Evolutionary conservation across 2,329 filamentous ascomycete genomes (phyloP).

Genomic region (Berkeleyomyces rouxiae): DNA sequence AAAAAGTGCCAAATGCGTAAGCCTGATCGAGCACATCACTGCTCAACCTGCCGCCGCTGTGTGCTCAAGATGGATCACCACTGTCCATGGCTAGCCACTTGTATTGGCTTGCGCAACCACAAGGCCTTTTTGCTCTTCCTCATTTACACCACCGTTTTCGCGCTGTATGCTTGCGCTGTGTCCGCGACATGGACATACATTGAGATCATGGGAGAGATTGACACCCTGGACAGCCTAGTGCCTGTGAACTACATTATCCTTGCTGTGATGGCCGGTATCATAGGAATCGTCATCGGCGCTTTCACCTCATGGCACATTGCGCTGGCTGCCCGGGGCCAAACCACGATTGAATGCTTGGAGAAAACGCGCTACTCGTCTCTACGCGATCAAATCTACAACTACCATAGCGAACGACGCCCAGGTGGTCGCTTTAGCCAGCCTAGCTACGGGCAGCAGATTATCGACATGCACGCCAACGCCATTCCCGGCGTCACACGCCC

Average conservation of each 20-base stretch:
- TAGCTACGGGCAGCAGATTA: constrained; percentile 53
- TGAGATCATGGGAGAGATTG: constrained; percentile 55
- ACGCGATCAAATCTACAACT: constrained; percentile 50
- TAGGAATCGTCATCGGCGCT: constrained; percentile 71
- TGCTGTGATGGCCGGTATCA: constrained; percentile 74
- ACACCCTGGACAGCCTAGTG: constrained; percentile 59
- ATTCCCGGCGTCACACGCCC: constrained; percentile 64
- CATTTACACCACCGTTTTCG: constrained; percentile 75
- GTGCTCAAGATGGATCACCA: constrained; percentile 99
- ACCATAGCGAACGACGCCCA: constrained; percentile 39
- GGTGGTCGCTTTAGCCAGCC: constrained; percentile 32
- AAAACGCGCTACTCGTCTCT: constrained; percentile 85
- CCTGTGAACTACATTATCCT: constrained; percentile 86
- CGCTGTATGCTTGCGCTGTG: constrained; percentile 63
- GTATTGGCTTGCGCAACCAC: constrained; percentile 85
- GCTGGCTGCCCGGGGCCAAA: constrained; percentile 62
- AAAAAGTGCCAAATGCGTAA: constrained; percentile 95
- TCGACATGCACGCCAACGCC: constrained; percentile 68
- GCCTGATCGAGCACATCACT: constrained; percentile 91
- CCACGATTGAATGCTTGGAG: constrained; percentile 90
- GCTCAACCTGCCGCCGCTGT: constrained; percentile 82
- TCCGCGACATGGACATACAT: constrained; percentile 69
- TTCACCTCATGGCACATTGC: constrained; percentile 89
- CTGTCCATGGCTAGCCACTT: constrained; percentile 94
- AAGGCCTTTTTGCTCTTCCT: constrained; percentile 90